These are phyloP conservation scores for Epichloe gansuensis DNA, from an alignment of 2,329 filamentous ascomycete species.

Conservation along the genomic window DNA sequence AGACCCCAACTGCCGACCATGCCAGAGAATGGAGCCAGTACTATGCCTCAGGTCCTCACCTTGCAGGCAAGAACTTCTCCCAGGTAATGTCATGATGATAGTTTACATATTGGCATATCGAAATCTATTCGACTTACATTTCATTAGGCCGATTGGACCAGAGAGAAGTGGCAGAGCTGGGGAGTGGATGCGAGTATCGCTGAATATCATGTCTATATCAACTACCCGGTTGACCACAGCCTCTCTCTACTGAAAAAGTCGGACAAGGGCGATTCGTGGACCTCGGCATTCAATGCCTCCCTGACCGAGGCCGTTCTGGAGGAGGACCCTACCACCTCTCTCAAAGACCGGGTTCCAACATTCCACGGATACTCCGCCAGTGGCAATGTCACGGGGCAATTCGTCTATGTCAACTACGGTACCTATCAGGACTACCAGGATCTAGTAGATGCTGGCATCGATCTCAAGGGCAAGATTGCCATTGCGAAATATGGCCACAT, in stretches of 20 bases:
- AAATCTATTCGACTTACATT: constrained; percentile 3
- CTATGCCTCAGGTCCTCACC: constrained; percentile 63
- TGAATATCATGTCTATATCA: constrained; percentile 65
- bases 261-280: constrained; percentile 30
- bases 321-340: constrained; percentile 66
- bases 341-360: constrained; percentile 63
- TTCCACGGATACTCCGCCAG: constrained; percentile 93
- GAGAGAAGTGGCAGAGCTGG: constrained; percentile 59
- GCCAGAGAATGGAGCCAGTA: constrained; percentile 63
- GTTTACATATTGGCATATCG: not conserved
- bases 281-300: constrained; percentile 63
- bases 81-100: constrained; percentile 30
- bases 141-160: constrained; percentile 55
- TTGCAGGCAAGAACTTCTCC: constrained; percentile 66
- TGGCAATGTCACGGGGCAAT: constrained; percentile 79
- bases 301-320: constrained; percentile 75
- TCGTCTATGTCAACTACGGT: constrained; percentile 85
- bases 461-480: constrained; percentile 72
- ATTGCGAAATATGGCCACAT: constrained; percentile 74
- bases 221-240: constrained; percentile 61
- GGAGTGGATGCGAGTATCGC: constrained; percentile 52
- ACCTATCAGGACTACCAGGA: constrained; percentile 79
- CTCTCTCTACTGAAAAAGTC: constrained; percentile 47
- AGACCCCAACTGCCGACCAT: constrained; percentile 42
- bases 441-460: constrained; percentile 59